Evolutionary conservation across 768 basidiomycete species (phyloP), one percentile per base, ranked within the genome.

Genomic region (Lactifluus volemus): DNA sequence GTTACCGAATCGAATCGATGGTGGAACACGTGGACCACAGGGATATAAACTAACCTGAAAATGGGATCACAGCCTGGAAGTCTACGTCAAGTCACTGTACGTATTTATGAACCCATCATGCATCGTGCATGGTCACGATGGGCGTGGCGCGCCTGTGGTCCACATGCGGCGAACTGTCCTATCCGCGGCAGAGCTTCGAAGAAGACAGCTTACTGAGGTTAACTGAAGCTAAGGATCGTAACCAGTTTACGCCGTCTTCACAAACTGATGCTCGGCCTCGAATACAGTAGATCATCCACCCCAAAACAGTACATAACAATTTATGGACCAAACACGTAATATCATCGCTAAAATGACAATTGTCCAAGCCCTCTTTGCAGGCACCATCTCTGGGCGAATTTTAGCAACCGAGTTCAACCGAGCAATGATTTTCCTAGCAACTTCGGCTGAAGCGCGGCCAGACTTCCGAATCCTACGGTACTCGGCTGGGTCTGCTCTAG

Each of bases 381-480:
- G 17, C 25, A 32, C 39, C n/a, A n/a, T n/a, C n/a, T 21, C 8
- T 4, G 5, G 32, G 7, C 17, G 21, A 44, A 19, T 36, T 34
- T 41, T 34, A 34, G 32, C n/a, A 51, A 19, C 49, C 30, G 34
- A 51, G 34, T 19, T 19, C n/a, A 51, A 19, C 49, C 30, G 34
- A 51, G 34, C 29, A 45, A 51, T 44, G 3, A 19, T 25, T 29
- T 45, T 39, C 44, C 60, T 21, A 50, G 44, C n/a, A 57, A 17
- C 19, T 53, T 61, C 21, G 55, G 55, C 17, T 29, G 60, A 52
- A 61, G 42, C n/a, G 25, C 25, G 25, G 25, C 25, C 25, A 61
- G 12, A 42, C 30, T 47, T 32, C 44, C 55, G 17, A 56, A 8
- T 34, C 32, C 32, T 34, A 34, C 9, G 6, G 30, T 2, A 47